phyloP scores from a whole-genome alignment of 1,284 basidiomycete species.

The Cystobasidium pallidum region DNA sequence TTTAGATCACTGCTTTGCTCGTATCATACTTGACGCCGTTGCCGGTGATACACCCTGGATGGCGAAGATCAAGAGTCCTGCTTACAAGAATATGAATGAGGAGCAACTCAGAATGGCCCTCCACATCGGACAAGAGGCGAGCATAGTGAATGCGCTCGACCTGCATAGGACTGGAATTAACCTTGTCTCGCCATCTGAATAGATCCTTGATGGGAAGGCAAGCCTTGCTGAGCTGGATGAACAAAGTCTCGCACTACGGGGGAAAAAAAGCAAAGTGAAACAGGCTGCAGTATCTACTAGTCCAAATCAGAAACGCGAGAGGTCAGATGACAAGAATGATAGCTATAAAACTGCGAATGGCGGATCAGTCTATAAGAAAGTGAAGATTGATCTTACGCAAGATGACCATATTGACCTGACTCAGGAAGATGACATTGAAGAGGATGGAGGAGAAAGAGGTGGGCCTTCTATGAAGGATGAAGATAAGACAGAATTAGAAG shows the following conservation, averaged over 20 bases:
- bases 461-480: neutral
- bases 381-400: constrained; percentile 11
- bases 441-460: neutral
- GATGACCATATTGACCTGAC: constrained; percentile 29
- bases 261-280: constrained; percentile 30
- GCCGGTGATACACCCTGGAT: constrained; percentile 37
- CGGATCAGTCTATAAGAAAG: constrained; percentile 5
- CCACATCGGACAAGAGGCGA: constrained; percentile 24
- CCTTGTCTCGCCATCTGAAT: neutral
- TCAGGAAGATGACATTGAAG: constrained; percentile 9
- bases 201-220: constrained; percentile 31
- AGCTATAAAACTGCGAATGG: neutral
- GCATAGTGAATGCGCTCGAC: neutral
- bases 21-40: constrained; percentile 42
- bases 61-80: constrained; percentile 38
- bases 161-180: neutral
- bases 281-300: neutral
- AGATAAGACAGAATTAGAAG: constrained; percentile 23
- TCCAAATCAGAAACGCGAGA: neutral
- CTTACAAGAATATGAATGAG: constrained; percentile 32
- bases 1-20: constrained; percentile 41
- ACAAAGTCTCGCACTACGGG: constrained; percentile 26
- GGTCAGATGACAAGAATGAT: neutral
- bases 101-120: constrained; percentile 22
- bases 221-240: constrained; percentile 39